Conservation (phyloP, 1,284 basidiomycete genomes). For the Heterobasidion irregulare region DNA sequence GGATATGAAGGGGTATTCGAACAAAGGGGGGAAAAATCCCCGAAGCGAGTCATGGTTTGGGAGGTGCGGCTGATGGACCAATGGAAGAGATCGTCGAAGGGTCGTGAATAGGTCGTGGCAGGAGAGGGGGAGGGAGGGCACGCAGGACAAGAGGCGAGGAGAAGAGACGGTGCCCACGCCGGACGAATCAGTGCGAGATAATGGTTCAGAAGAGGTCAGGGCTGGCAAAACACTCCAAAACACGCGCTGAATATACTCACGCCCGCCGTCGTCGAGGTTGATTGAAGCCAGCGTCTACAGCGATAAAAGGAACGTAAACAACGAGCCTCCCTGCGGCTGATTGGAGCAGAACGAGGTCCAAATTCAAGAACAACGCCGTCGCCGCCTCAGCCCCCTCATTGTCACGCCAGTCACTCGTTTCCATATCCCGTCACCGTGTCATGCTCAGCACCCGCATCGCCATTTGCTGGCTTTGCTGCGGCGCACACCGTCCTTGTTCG, state of each 20-base stretch:
- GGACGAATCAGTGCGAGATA: background rate
- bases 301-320: background rate
- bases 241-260: background rate
- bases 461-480: too few relatives aligned
- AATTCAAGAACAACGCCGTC: too few relatives aligned
- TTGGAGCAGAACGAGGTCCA: too few relatives aligned
- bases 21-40: conserved; percentile 53
- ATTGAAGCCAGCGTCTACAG: background rate
- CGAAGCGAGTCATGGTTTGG: conserved; percentile 41
- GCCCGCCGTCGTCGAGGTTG: background rate
- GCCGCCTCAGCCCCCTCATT: too few relatives aligned
- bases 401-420: too few relatives aligned
- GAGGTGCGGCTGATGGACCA: background rate
- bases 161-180: background rate
- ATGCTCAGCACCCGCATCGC: too few relatives aligned
- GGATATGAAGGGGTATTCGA: conserved; percentile 51
- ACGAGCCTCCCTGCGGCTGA: background rate
- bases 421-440: too few relatives aligned
- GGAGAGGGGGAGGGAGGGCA: background rate
- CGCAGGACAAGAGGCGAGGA: background rate
- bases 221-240: background rate
- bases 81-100: conserved; percentile 3
- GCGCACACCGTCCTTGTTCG: too few relatives aligned
- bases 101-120: background rate
- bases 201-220: background rate